Base-by-base conservation (phyloP, 495 filamentous ascomycete species). In the Neurospora sp. region DNA sequence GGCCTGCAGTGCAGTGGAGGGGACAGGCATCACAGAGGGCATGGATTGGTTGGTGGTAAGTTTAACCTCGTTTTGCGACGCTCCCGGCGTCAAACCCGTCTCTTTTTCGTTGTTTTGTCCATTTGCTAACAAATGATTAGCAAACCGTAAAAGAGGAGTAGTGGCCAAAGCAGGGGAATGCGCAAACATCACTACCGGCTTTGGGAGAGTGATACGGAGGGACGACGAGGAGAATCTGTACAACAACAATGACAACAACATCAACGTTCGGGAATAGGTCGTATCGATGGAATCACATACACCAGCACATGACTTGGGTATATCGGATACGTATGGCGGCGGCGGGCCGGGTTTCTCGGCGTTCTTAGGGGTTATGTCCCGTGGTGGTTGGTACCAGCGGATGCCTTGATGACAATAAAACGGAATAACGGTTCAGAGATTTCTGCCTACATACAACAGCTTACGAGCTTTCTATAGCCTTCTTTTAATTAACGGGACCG, bases 1-100 rank as follows among this genome's bases (percentile, higher is more conserved):
- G 76, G 94, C 94, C 27, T 99, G 96, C 82, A 95, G 92, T 78
- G 96, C 96, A 37, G 94, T 99, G 71, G 96, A 97, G 78, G 96
- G 96, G 39, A 92, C 92, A 73, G 96, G 96, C 77, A 90, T 99
- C 37, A 91, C 89, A 71, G 96, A 99, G 80, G 96, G 96, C 69
- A 99, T 99, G 96, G 94, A 99, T 83, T 99, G 96, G 96, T 82
- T 99, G 79, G 94, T 96, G 88, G 94, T 97, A 83, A 85, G 93
- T 90, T 45, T n/a, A 27, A 10, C n/a, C 35, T 69, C 6, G 70
- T 44, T 44, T 16, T 59, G 27, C 35, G 35, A 37, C 9, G 40
- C 42, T 65, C 47, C 22, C 5, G 31, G 39, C 14, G 35, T 37
- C 35, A 37, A 37, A 37, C 35, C 35, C 35, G 0, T 37, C 5